Base-by-base conservation (phyloP, 805 yeast species). In the Metschnikowia santaceciliae region DNA sequence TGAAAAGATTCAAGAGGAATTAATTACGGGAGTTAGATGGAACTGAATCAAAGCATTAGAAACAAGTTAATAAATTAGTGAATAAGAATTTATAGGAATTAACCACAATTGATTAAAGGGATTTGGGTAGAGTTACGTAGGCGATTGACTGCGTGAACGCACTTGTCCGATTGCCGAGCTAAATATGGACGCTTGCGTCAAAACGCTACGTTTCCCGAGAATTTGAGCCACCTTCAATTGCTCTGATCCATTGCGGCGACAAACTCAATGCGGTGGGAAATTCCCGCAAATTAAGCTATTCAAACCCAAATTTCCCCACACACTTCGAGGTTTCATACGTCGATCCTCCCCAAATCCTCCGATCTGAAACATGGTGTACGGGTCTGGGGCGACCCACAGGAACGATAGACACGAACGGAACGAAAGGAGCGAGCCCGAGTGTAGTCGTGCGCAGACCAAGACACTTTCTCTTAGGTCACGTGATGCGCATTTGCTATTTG, bases 401-500 rank as follows among this genome's bases (percentile, higher is more conserved):
- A 15, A 22, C 32, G 32, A 26, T 2, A 23, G 30, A 4, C 1
- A 8, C 30, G 30, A 23, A 3, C 8, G 15, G 37, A 7, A 4
- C 11, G 20, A n/a, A n/a, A n/a, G 11, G 38, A 11, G 3, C 10
- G 17, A 19, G 40, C 30, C 30, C 30, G 30, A 26, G 4, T 8
- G 30, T 2, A 20, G 42, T 42, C 46, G 46, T 42, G 37, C 20
- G 13, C n/a, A 2, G n/a, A 20, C 30, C 46, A 33, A n/a, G n/a
- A 10, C 4, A 15, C 11, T 3, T 26, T 26, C 19, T 4, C 4
- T 7, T 6, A 10, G 20, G 8, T 23, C 47, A 35, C 39, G 47
- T 41, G 47, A 36, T 10, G 32, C 44, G 20, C 45, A 19, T 35
- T 44, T 44, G 19, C 47, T 44, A 46, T 42, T 44, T 46, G 53